A percentile compares a stretch with the other conserved stretches of the same genome.
Evolutionary conservation across 495 filamentous ascomycete species (phyloP).

Genomic region (Thermothielavioides terrestris): DNA sequence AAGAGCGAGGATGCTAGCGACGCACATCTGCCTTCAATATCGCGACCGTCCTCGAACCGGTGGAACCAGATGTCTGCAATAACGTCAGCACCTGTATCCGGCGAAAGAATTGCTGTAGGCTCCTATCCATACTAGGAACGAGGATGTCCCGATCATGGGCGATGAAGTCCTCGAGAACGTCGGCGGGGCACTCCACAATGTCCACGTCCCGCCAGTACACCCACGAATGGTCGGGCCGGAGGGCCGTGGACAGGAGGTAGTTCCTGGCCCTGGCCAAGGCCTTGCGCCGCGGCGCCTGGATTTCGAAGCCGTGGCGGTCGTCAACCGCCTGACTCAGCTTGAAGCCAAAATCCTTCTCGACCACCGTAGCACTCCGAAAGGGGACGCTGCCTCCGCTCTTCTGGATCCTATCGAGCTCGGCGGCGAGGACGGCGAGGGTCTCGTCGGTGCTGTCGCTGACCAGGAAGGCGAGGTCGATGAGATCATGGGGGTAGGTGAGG

Average conservation of each 20-base stretch:
- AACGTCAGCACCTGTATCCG: slow-evolving; percentile 21
- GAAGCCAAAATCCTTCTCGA: slow-evolving; percentile 84
- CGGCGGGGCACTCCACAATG: slow-evolving; percentile 79
- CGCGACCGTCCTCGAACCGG: slow-evolving; percentile 68
- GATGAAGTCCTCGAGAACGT: slow-evolving; percentile 90
- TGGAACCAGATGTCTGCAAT: slow-evolving; percentile 95
- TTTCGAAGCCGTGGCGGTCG: slow-evolving; percentile 75
- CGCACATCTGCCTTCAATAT: slow-evolving; percentile 93
- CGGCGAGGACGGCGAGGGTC: slow-evolving; percentile 68
- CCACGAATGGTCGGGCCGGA: slow-evolving; percentile 94
- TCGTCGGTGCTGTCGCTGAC: slow-evolving; percentile 88
- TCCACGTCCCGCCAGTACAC: slow-evolving; percentile 99
- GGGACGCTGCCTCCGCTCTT: slow-evolving; percentile 65
- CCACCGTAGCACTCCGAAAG: slow-evolving; percentile 73
- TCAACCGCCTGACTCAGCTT: slow-evolving; percentile 62
- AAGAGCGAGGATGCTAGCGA: slow-evolving; percentile 15
- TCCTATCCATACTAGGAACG: slow-evolving; percentile 77
- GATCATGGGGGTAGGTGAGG: slow-evolving; percentile 86
- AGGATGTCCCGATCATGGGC: slow-evolving; percentile 88
- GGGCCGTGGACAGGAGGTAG: slow-evolving; percentile 73
- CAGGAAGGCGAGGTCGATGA: slow-evolving; percentile 93
- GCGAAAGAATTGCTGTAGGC: neutral
- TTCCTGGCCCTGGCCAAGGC: slow-evolving; percentile 85
- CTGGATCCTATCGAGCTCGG: slow-evolving; percentile 84
- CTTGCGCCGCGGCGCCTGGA: slow-evolving; percentile 84